These are phyloP conservation scores for Raffaelea albimanens DNA, from an alignment of 2,329 filamentous ascomycete genomes.

Conservation along the genomic window DNA sequence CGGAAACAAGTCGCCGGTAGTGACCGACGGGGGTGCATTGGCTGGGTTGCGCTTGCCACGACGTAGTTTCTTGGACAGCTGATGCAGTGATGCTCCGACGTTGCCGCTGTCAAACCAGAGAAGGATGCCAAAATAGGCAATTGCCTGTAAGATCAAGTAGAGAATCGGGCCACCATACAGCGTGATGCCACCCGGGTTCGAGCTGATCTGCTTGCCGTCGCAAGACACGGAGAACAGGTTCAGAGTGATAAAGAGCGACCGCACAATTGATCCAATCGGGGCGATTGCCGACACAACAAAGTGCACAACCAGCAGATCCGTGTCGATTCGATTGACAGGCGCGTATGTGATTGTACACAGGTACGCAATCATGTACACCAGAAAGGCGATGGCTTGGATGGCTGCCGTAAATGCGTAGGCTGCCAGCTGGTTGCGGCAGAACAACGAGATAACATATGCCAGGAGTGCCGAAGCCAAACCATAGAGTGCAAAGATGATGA, in stretches of 20 bases:
- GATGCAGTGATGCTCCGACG: slow-evolving; percentile 37
- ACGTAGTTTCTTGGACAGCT: slow-evolving; percentile 3
- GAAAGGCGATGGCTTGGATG: slow-evolving; percentile 61
- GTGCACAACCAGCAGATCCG: slow-evolving; percentile 57
- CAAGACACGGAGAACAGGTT: slow-evolving; percentile 82
- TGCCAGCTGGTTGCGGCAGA: slow-evolving; percentile 68
- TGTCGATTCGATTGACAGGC: slow-evolving; percentile 59
- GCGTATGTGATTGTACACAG: slow-evolving; percentile 66
- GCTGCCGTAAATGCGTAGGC: slow-evolving; percentile 78
- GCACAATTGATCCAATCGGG: slow-evolving; percentile 66
- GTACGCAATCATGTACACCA: slow-evolving; percentile 64
- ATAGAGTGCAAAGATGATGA: slow-evolving; percentile 71
- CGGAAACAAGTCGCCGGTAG: not conserved
- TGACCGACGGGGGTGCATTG: slow-evolving; percentile 17
- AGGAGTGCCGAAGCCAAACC: slow-evolving; percentile 68
- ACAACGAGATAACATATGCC: slow-evolving; percentile 73
- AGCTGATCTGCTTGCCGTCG: slow-evolving; percentile 49
- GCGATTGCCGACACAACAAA: slow-evolving; percentile 66
- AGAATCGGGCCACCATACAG: slow-evolving; percentile 78
- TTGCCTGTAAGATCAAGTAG: slow-evolving; percentile 67
- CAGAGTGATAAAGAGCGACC: slow-evolving; percentile 65
- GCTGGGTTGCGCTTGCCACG: slow-evolving; percentile 13
- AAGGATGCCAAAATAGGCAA: slow-evolving; percentile 61
- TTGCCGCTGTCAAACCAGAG: slow-evolving; percentile 76
- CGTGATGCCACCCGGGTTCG: slow-evolving; percentile 60